phyloP scores from a whole-genome alignment of 2,329 filamentous ascomycete genomes.

The Volutella citrinella region DNA sequence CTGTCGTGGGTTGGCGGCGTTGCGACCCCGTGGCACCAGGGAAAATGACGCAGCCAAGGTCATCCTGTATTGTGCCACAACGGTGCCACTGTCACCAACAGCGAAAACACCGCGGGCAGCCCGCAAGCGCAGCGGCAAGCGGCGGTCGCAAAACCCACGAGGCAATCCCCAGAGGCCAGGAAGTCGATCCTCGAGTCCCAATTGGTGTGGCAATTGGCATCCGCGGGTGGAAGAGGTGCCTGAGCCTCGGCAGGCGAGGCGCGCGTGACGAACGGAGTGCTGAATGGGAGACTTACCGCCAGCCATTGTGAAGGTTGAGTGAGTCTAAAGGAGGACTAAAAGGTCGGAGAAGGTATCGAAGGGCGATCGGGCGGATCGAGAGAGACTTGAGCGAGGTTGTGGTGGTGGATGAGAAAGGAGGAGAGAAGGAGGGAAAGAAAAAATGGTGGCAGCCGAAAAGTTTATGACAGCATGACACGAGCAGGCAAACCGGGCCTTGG shows the following conservation, averaged over 20 bases:
- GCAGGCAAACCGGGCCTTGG: too few species aligned
- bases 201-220: slow-evolving; percentile 18
- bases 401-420: slow-evolving; percentile 18
- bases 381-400: too few species aligned
- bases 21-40: slow-evolving; percentile 12
- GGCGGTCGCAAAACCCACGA: neutral
- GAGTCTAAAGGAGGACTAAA: slow-evolving; percentile 13
- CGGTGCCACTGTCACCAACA: too few species aligned
- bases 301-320: slow-evolving; percentile 38
- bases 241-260: slow-evolving; percentile 8
- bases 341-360: slow-evolving; percentile 16
- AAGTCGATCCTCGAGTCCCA: too few species aligned
- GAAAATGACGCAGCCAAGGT: slow-evolving; percentile 34
- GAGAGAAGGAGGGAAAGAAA: slow-evolving; percentile 23
- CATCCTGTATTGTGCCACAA: slow-evolving; percentile 7
- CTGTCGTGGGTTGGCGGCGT: too few species aligned
- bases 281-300: slow-evolving; percentile 38
- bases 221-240: slow-evolving; percentile 4
- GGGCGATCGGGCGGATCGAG: slow-evolving; percentile 6
- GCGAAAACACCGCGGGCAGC: too few species aligned
- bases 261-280: slow-evolving; percentile 8
- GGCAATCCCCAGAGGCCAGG: slow-evolving; percentile 6
- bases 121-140: too few species aligned
- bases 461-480: slow-evolving; percentile 41
- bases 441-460: slow-evolving; percentile 27